phyloP scores from a whole-genome alignment of 352 stramenopile genomes.

The Pythium folliculosum region DNA sequence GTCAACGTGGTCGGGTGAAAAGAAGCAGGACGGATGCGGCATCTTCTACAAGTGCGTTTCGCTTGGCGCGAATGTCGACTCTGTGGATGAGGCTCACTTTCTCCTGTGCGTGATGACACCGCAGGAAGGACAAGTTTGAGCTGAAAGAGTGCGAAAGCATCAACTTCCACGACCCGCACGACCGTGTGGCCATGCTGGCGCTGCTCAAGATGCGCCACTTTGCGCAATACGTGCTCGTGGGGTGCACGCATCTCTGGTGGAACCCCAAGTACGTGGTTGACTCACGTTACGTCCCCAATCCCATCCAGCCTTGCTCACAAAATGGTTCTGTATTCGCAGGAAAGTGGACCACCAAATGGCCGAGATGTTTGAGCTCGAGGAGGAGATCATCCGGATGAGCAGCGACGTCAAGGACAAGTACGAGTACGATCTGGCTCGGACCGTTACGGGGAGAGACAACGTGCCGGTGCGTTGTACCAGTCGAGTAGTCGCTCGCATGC shows the following conservation, averaged over 20 bases:
- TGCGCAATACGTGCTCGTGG: slow-evolving; percentile 78
- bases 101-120: too few relatives aligned
- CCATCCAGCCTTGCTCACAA: not conserved
- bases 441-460: slow-evolving; percentile 48
- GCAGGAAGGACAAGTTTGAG: slow-evolving; percentile 84
- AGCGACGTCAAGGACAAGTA: slow-evolving; percentile 85
- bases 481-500: too few relatives aligned
- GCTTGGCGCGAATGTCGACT: not conserved
- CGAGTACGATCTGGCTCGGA: slow-evolving; percentile 54
- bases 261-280: slow-evolving; percentile 73
- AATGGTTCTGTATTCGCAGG: slow-evolving; percentile 25
- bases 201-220: slow-evolving; percentile 85
- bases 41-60: slow-evolving; percentile 84
- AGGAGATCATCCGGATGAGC: slow-evolving; percentile 82
- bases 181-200: slow-evolving; percentile 83
- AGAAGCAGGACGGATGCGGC: slow-evolving; percentile 86
- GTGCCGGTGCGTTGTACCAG: slow-evolving; percentile 43
- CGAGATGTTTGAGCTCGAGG: slow-evolving; percentile 79
- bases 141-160: slow-evolving; percentile 84
- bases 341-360: slow-evolving; percentile 89
- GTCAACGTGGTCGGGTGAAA: slow-evolving; percentile 86
- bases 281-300: too few relatives aligned
- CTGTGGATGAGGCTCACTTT: not conserved
- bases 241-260: slow-evolving; percentile 87
- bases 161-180: slow-evolving; percentile 86